A percentile compares a stretch with the other conserved stretches of the same genome.
phyloP scores from a whole-genome alignment of 768 basidiomycete species.

The Thelephora ganbajun region DNA sequence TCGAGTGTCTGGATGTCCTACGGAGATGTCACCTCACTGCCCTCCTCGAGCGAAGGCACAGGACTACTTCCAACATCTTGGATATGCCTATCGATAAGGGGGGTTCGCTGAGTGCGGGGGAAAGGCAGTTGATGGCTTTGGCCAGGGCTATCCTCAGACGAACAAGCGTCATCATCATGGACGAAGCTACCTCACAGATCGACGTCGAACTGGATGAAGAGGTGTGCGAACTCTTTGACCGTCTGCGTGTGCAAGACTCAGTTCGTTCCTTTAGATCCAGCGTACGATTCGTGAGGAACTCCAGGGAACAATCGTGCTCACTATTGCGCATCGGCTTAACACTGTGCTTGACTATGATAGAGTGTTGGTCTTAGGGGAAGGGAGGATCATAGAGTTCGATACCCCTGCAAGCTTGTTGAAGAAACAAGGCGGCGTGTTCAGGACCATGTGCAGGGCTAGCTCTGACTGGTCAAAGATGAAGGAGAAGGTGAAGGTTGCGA shows the following conservation, averaged over 20 bases:
- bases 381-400: slow-evolving; percentile 66
- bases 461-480: slow-evolving; percentile 15
- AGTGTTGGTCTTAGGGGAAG: slow-evolving; percentile 60
- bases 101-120: slow-evolving; percentile 60
- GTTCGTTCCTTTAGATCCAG: slow-evolving; percentile 36
- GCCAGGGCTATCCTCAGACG: slow-evolving; percentile 54
- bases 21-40: slow-evolving; percentile 47
- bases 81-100: slow-evolving; percentile 49
- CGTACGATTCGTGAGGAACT: slow-evolving; percentile 63
- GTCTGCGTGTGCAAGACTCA: neutral
- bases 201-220: slow-evolving; percentile 58
- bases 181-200: slow-evolving; percentile 70
- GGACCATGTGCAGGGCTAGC: slow-evolving; percentile 54
- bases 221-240: slow-evolving; percentile 19
- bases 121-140: slow-evolving; percentile 61
- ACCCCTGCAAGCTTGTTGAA: slow-evolving; percentile 41
- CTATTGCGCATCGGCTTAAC: slow-evolving; percentile 70
- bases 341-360: slow-evolving; percentile 69
- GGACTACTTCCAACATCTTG: slow-evolving; percentile 17
- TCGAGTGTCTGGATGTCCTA: slow-evolving; percentile 53
- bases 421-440: slow-evolving; percentile 43
- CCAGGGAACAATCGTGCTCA: slow-evolving; percentile 56
- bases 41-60: slow-evolving; percentile 17
- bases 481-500: too few species aligned
- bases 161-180: slow-evolving; percentile 58